Percentiles rank a stretch among this genome's conserved stretches.
phyloP scores from a whole-genome alignment of 1,284 basidiomycete genomes.

The Marasmius fiardii region DNA sequence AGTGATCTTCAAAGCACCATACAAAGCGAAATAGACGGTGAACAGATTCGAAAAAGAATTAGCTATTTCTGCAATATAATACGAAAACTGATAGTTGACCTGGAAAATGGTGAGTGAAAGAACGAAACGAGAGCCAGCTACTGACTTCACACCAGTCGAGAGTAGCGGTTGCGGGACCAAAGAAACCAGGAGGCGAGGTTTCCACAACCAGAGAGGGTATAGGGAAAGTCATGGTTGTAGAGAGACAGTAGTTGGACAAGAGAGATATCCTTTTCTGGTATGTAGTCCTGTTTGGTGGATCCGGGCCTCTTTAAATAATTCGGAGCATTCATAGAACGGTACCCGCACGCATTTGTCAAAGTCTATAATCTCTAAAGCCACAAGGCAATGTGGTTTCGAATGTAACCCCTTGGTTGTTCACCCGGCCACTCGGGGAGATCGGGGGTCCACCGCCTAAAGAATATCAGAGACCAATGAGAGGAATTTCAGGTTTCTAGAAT shows the following conservation, averaged over 20 bases:
- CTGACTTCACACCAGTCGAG: constrained; percentile 3
- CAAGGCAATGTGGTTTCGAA: no score
- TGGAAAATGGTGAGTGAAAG: constrained; percentile 20
- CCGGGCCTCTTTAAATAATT: neutral
- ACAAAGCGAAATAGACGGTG: constrained; percentile 46
- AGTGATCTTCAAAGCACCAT: constrained; percentile 36
- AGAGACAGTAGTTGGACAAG: neutral
- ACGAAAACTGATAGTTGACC: constrained; percentile 70
- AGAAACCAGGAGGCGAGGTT: neutral
- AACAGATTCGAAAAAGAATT: constrained; percentile 64
- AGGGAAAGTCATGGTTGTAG: neutral
- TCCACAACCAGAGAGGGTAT: neutral
- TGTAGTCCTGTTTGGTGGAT: neutral
- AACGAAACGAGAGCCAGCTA: neutral
- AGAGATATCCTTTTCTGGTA: neutral
- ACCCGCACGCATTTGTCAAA: no score
- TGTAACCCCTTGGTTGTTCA: no score
- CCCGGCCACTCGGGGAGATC: no score
- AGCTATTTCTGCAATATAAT: constrained; percentile 64
- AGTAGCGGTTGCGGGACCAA: neutral
- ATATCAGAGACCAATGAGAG: no score
- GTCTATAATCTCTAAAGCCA: no score
- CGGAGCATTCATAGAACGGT: neutral
- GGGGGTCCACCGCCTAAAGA: no score
- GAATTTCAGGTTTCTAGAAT: no score